Evolutionary conservation across 2,329 filamentous ascomycete genomes (phyloP), one percentile per base, ranked within the genome.

Genomic region (Neocatenulostroma microsporum): DNA sequence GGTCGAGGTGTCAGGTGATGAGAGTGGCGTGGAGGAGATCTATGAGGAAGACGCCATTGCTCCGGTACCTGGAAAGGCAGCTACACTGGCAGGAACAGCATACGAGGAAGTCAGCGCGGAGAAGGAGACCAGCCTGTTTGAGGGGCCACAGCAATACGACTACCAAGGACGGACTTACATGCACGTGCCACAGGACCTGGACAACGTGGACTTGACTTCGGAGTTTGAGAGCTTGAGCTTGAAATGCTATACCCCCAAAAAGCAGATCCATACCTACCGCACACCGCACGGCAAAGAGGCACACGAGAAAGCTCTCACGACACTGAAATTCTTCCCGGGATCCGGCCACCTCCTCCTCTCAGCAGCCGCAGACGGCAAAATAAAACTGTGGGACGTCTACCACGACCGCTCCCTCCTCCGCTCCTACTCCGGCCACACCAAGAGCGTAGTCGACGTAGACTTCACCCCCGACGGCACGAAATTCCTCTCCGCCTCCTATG

Each of bases 141-240:
- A 94, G 55, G 91, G 88, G 44, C 73, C 74, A 26, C 72, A 84
- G 56, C 70, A 91, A 63, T 82, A 80, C 68, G 91, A 98, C 61
- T 98, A 98, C 66, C 84, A 93, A 60, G 91, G 91, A 31, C 74
- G 91, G 47, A 94, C 89, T 21, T 98, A 94, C 60, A 95, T 98
- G 89, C 91, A 98, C 63, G 73, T 96, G 30, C 91, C 91, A 3
- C 87, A 86, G 60, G 88, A 94, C 58, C 67, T 94, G 63, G 84
- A 86, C 55, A n/a, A n/a, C n/a, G 70, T 94, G 58, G 84, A 94
- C 57, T 69, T 98, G 51, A 61, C 72, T 29, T 84, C 84, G 51
- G 87, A 80, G 55, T 63, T 76, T 56, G 88, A 88, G 57, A 96
- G 94, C 61, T 37, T 58, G 31, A 51, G 46, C 27, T 36, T 58